Conservation (phyloP, 352 stramenopile genomes). For the Aphanomyces astaci region DNA sequence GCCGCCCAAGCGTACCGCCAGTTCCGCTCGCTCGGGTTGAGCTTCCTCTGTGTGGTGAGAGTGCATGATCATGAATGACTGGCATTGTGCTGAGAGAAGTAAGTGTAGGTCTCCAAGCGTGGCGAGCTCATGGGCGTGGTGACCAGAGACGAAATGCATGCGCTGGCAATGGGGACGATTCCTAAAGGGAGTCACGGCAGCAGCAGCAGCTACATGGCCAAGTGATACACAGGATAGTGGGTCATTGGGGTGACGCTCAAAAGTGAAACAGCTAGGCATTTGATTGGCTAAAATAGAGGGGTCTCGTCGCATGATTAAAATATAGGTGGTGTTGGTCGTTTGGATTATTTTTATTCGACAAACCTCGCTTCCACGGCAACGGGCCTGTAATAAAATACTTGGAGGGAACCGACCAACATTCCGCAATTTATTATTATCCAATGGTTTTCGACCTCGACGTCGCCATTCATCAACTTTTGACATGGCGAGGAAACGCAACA, state of each 20-base stretch:
- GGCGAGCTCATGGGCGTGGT: constrained; percentile 12
- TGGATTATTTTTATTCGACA: neutral
- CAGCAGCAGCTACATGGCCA: neutral
- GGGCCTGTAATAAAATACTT: neutral
- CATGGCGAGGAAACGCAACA: constrained; percentile 22
- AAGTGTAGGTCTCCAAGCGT: constrained; percentile 1
- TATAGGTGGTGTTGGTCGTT: neutral
- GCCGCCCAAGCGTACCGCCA: constrained; percentile 17
- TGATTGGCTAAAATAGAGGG: neutral
- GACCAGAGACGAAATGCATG: constrained; percentile 10
- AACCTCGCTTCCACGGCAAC: too few relatives aligned
- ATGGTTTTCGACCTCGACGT: neutral
- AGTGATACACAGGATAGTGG: neutral
- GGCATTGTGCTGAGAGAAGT: neutral
- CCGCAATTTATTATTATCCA: neutral
- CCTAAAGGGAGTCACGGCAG: neutral
- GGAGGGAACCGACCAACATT: neutral
- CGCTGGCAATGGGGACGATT: neutral
- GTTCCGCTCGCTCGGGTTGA: constrained; percentile 16
- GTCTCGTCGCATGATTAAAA: neutral
- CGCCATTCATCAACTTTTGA: constrained; percentile 11
- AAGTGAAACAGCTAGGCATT: neutral
- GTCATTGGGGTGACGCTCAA: neutral
- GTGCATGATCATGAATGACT: neutral
- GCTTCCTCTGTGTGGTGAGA: constrained; percentile 7